Evolutionary conservation across 441 rosid genomes (phyloP), one percentile per base, ranked within the genome.

Genomic region (Dalechampia spathulata): DNA sequence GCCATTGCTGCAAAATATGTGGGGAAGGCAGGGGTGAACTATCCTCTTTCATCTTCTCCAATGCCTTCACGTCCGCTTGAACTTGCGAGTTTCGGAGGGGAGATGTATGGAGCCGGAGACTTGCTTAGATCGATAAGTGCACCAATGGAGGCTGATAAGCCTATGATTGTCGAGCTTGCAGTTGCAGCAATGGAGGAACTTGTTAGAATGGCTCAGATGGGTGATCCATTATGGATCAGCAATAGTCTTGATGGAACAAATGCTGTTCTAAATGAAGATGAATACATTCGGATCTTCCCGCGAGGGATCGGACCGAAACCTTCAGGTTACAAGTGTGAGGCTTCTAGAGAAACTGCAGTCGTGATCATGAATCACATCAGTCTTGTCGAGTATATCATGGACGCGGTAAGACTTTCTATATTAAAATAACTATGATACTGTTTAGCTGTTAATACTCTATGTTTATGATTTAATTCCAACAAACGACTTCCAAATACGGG

Each of bases 181-280:
- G 81, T 82, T 47, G 79, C 80, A 6, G 97, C 99, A 12, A 90
- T 93, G 99, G 89, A 87, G 57, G 99, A 93, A 67, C 61, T 93
- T 0, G 41, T 85, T 34, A 70, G 71, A 61, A 83, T 85, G 97
- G 77, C 78, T 56, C 96, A 80, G 62, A 59, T 75, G 68, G 80
- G 64, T 32, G 93, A 90, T 27, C 99, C 97, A 5, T 66, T 93
- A 23, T 93, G 99, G 99, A 62, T 77, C 47, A 68, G 52, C 10
- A 30, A n/a, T n/a, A 80, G 78, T 49, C 63, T 63, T 46, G 77
- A 87, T 64, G 95, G 91, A 23, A 36, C 76, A 6, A 56, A 48
- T 20, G 7, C 42, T 0, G 60, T 68, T 20, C 66, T 93, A 30
- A 78, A 85, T 44, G 83, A 82, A 64, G 85, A 85, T 0, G 97